phyloP scores from a whole-genome alignment of 2,329 filamentous ascomycete species.

The Xylariaceae sp. region DNA sequence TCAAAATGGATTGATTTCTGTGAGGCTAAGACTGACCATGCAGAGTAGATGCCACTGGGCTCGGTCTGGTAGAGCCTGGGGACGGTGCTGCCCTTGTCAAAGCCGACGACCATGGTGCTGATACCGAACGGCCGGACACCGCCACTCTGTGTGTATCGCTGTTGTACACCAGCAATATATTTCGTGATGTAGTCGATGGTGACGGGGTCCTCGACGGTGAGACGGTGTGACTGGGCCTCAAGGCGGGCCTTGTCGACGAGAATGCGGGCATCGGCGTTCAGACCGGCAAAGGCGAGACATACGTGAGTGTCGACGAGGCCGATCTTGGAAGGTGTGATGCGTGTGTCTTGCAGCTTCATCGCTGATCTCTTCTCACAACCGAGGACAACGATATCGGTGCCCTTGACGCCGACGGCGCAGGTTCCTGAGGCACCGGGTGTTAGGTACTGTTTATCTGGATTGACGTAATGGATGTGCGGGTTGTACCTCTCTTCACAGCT shows the following conservation, averaged over 20 bases:
- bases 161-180: conserved; percentile 95
- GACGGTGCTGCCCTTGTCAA: conserved; percentile 86
- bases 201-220: conserved; percentile 96
- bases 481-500: conserved; percentile 91
- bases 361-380: conserved; percentile 98
- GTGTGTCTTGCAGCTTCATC: conserved; percentile 99
- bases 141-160: conserved; percentile 97
- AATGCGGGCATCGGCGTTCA: conserved; percentile 97
- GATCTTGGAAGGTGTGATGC: conserved; percentile 98
- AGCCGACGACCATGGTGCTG: conserved; percentile 96
- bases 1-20: conserved; percentile 9
- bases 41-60: conserved; percentile 98
- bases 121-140: conserved; percentile 98
- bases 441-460: conserved; percentile 4
- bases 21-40: conserved; percentile 78
- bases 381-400: conserved; percentile 87
- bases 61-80: conserved; percentile 96
- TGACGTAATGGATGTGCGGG: background rate
- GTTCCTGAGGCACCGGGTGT: conserved; percentile 60
- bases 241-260: conserved; percentile 96
- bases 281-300: conserved; percentile 91
- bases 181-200: conserved; percentile 99
- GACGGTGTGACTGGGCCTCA: conserved; percentile 94
- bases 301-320: conserved; percentile 94
- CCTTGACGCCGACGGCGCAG: conserved; percentile 97